A percentile compares a stretch with the other conserved stretches of the same genome.
These are phyloP conservation scores for Rhodotorula sp. DNA, from an alignment of 1,284 basidiomycete species.

Conservation along the genomic window DNA sequence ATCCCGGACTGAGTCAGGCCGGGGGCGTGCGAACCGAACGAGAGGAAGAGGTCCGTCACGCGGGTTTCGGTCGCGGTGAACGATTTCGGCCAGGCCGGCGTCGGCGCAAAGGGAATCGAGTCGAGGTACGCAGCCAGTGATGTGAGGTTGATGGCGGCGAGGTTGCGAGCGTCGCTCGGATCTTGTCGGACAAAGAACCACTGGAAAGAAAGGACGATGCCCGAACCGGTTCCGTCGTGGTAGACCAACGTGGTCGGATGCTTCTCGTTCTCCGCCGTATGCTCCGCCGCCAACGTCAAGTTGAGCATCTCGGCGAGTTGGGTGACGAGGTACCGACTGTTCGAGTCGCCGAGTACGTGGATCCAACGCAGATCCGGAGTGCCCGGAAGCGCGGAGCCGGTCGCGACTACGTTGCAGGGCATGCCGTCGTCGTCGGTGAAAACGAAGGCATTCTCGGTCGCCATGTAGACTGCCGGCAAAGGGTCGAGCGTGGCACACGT, in stretches of 20 bases:
- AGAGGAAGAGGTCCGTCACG: neutral
- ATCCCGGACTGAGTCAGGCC: neutral
- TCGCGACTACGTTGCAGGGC: neutral
- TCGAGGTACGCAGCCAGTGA: neutral
- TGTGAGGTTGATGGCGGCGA: neutral
- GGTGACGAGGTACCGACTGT: neutral
- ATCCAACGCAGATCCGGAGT: neutral
- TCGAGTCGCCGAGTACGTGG: neutral
- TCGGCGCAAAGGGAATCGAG: neutral
- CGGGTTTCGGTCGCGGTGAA: neutral
- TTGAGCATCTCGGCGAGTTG: neutral
- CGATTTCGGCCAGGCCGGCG: neutral
- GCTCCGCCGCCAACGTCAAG: neutral
- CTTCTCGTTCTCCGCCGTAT: neutral
- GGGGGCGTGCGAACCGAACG: neutral
- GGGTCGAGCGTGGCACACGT: neutral
- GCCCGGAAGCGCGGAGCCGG: neutral
- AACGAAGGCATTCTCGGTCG: neutral
- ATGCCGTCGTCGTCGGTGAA: neutral
- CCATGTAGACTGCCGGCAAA: neutral
- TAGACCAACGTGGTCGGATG: neutral
- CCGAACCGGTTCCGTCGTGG: neutral
- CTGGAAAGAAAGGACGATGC: neutral
- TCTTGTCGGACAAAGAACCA: neutral
- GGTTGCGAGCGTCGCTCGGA: neutral